phyloP scores from a whole-genome alignment of 164 flowering plant genomes.

The Sextonia rubra region DNA sequence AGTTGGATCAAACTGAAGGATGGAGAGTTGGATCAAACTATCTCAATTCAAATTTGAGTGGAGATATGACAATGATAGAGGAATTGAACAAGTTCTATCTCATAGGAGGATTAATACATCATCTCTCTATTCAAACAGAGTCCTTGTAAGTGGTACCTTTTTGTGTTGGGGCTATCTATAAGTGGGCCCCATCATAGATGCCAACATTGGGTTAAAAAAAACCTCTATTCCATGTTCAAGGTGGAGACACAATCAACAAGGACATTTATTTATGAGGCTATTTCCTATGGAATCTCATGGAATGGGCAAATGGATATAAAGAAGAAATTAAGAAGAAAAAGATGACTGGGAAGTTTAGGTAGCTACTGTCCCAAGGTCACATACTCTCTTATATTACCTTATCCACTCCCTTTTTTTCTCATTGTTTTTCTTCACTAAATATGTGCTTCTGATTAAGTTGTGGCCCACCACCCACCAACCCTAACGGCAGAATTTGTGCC shows the following conservation, averaged over 20 bases:
- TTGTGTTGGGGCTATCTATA: too few species aligned
- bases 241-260: background rate
- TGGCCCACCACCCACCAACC: background rate
- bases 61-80: too few species aligned
- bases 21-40: too few species aligned
- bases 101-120: too few species aligned
- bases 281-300: background rate
- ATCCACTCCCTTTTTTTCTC: background rate
- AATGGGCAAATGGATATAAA: background rate
- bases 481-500: too few species aligned
- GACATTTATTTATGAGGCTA: background rate
- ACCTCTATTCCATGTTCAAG: background rate
- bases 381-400: background rate
- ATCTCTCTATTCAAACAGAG: too few species aligned
- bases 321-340: slow-evolving; percentile 1
- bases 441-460: background rate
- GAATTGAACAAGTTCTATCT: too few species aligned
- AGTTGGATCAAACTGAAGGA: too few species aligned
- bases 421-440: background rate
- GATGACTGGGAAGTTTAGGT: background rate
- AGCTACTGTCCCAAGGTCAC: slow-evolving; percentile 2
- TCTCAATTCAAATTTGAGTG: too few species aligned
- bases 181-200: too few species aligned
- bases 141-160: too few species aligned
- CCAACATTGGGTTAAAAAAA: too few species aligned